Evolutionary conservation across 495 filamentous ascomycete species (phyloP).

Genomic region (Neurospora sp.): DNA sequence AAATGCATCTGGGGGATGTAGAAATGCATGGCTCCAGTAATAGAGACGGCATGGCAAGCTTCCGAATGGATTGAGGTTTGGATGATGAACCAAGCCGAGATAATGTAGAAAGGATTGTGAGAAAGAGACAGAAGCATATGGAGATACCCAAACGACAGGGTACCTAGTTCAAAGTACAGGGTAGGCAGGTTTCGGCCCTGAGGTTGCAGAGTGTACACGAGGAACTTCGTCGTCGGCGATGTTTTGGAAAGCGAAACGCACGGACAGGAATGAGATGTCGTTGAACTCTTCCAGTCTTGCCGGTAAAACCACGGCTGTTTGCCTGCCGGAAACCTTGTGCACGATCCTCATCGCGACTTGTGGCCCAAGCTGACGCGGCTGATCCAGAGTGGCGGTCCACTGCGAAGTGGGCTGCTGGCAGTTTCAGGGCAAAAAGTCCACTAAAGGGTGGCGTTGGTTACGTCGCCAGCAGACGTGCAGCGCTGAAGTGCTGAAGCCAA

Average conservation of each 20-base stretch:
- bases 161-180: neutral
- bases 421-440: neutral
- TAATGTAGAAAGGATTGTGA: neutral
- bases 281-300: neutral
- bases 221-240: neutral
- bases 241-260: neutral
- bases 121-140: too few species aligned
- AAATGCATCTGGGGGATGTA: neutral
- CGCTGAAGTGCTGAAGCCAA: neutral
- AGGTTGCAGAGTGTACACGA: neutral
- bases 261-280: neutral
- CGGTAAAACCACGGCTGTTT: neutral
- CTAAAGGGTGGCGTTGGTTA: neutral
- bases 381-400: neutral
- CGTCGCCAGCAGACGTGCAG: neutral
- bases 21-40: neutral
- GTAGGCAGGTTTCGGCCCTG: neutral
- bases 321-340: neutral
- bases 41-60: neutral
- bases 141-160: neutral
- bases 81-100: neutral
- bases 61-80: too few species aligned
- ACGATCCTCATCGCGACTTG: neutral
- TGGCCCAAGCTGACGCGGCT: neutral
- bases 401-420: neutral